Conservation (phyloP, 257 asterid species). For the Echites panduratus region DNA sequence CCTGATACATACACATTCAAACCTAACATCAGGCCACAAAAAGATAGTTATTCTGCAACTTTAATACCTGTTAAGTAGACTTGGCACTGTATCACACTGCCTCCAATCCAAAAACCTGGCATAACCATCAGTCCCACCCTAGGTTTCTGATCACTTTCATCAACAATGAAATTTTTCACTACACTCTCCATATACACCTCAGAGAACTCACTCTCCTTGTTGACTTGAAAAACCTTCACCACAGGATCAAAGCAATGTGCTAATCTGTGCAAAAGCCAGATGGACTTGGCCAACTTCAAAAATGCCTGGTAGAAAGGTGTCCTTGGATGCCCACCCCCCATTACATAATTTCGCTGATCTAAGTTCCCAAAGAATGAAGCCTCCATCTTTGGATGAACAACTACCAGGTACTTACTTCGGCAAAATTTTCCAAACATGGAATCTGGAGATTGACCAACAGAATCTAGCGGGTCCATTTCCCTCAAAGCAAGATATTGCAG, state of each 20-base stretch:
- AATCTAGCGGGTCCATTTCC: conserved; percentile 84
- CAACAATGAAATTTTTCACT: conserved; percentile 50
- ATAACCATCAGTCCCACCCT: conserved; percentile 86
- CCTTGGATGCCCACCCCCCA: conserved; percentile 93
- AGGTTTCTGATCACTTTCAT: conserved; percentile 66
- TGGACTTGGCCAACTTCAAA: conserved; percentile 75
- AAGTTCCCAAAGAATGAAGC: conserved; percentile 85
- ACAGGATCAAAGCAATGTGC: conserved; percentile 82
- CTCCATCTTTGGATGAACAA: conserved; percentile 92
- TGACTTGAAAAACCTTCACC: conserved; percentile 78
- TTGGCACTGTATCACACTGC: conserved; percentile 76
- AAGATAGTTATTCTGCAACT: conserved; percentile 43
- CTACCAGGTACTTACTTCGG: conserved; percentile 57
- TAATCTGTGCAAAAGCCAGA: conserved; percentile 86
- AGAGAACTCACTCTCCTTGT: conserved; percentile 70
- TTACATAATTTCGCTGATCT: conserved; percentile 66
- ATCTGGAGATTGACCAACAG: conserved; percentile 72
- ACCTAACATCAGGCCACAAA: neutral
- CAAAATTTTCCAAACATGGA: conserved; percentile 74
- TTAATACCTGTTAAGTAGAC: conserved; percentile 80
- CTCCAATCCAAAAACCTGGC: conserved; percentile 99
- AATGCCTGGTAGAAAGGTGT: conserved; percentile 94
- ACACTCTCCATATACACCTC: conserved; percentile 94
- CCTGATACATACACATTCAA: conserved; percentile 23
- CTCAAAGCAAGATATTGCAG: conserved; percentile 64